These are phyloP conservation scores for Curvularia lunata DNA, from an alignment of 2,329 filamentous ascomycete genomes.

Conservation along the genomic window DNA sequence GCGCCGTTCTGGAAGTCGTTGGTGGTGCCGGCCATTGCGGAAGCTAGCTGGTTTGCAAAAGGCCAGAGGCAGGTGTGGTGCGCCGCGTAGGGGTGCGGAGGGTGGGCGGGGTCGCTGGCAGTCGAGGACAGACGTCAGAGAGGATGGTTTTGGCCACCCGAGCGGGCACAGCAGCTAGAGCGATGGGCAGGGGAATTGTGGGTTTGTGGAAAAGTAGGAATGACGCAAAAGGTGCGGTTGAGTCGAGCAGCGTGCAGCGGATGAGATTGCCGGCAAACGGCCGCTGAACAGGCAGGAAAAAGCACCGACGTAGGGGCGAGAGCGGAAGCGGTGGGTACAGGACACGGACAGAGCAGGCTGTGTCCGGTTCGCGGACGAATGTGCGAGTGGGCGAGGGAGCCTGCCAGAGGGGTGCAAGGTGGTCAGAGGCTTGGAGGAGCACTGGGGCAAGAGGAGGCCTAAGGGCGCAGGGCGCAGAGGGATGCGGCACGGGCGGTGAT, in stretches of 20 bases:
- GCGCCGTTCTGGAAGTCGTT: conserved; percentile 51
- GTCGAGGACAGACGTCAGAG: conserved; percentile 10
- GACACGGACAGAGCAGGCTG: conserved; percentile 10
- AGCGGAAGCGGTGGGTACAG: conserved; percentile 13
- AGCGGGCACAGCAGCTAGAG: conserved; percentile 1
- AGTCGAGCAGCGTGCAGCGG: conserved; percentile 18
- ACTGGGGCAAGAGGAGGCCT: conserved; percentile 11
- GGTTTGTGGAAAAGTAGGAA: conserved; percentile 6
- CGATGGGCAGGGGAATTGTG: conserved; percentile 9
- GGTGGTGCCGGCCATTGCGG: conserved; percentile 47
- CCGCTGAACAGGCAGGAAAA: conserved; percentile 1
- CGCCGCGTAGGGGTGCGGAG: conserved; percentile 6
- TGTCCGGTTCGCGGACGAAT: not conserved
- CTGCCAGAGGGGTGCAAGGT: conserved; percentile 11
- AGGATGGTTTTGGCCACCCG: conserved; percentile 18
- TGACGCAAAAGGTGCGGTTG: conserved; percentile 22
- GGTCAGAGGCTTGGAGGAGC: conserved; percentile 21
- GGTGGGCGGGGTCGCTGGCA: conserved; percentile 10
- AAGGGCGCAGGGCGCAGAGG: not conserved
- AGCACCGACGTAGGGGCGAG: conserved; percentile 9
- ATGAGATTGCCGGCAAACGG: conserved; percentile 8
- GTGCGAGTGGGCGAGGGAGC: not conserved
- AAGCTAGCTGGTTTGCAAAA: not conserved
- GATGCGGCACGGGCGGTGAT: conserved; percentile 10
- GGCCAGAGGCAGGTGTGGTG: not conserved